Evolutionary conservation across 2,329 filamentous ascomycete genomes (phyloP).

Genomic region (Arthrobotrys conoides): DNA sequence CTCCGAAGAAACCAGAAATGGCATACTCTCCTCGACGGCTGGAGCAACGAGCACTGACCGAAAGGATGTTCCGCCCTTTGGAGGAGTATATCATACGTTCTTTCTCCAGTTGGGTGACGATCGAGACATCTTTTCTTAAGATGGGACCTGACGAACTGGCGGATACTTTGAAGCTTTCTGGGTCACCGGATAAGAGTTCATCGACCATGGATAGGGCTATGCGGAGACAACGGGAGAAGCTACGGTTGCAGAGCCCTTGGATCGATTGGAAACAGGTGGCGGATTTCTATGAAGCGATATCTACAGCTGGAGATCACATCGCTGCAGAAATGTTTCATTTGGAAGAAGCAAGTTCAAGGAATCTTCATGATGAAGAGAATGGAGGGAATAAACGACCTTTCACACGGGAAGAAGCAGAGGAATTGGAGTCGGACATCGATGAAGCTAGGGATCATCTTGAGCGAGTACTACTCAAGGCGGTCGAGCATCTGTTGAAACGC

Average conservation of each 20-base stretch:
- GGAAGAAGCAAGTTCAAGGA: constrained; percentile 29
- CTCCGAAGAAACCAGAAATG: constrained; percentile 49
- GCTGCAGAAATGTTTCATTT: constrained; percentile 46
- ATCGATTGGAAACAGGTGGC: constrained; percentile 81
- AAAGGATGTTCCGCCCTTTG: constrained; percentile 75
- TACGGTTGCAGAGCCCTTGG: constrained; percentile 66
- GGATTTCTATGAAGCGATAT: constrained; percentile 80
- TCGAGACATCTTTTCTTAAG: constrained; percentile 78
- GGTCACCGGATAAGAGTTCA: constrained; percentile 62
- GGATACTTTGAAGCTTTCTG: constrained; percentile 63
- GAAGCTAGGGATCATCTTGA: constrained; percentile 80
- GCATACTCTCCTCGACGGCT: constrained; percentile 72
- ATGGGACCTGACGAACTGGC: constrained; percentile 47
- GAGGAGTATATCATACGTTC: constrained; percentile 82
- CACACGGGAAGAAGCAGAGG: constrained; percentile 50
- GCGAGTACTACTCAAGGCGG: constrained; percentile 80
- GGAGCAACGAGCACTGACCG: constrained; percentile 56
- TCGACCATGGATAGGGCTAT: constrained; percentile 58
- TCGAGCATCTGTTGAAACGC: constrained; percentile 83
- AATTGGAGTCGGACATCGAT: constrained; percentile 68
- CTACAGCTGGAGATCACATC: constrained; percentile 72
- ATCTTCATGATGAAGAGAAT: constrained; percentile 75
- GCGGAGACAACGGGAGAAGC: constrained; percentile 64
- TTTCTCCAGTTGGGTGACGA: constrained; percentile 77
- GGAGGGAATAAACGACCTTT: constrained; percentile 69